Evolutionary conservation across 1,284 basidiomycete genomes (phyloP).

Genomic region (Moesziomyces sp.): DNA sequence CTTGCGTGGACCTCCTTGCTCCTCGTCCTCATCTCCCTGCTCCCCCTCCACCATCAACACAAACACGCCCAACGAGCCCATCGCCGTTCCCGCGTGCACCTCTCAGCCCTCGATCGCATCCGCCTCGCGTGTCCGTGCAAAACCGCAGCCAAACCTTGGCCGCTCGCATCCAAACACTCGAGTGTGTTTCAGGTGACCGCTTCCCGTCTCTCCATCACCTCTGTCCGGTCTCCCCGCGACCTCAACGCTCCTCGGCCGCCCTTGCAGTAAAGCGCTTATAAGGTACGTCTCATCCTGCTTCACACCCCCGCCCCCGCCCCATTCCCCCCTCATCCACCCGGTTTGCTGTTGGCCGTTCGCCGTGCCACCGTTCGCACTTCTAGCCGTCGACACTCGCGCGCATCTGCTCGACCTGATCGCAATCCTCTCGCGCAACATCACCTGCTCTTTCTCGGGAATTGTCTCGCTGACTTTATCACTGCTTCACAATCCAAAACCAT

Average conservation of each 20-base stretch:
- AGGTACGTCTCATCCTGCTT: no score
- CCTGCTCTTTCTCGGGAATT: no score
- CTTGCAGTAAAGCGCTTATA: background rate
- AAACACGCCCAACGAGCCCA: conserved; percentile 6
- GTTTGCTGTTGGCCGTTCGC: no score
- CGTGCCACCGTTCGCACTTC: no score
- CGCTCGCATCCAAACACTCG: conserved; percentile 1
- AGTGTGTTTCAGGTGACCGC: background rate
- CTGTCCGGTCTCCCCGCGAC: background rate
- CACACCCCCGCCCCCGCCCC: no score
- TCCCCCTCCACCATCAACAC: conserved; percentile 8
- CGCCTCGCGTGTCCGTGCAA: background rate
- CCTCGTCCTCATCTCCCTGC: conserved; percentile 4
- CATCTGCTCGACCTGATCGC: no score
- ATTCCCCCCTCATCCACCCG: no score
- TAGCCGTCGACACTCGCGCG: no score
- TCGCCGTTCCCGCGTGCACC: background rate
- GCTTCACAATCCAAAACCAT: conserved; percentile 12
- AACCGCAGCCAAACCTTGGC: background rate
- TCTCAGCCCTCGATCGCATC: background rate
- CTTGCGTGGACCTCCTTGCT: background rate
- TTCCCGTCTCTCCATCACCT: conserved; percentile 21
- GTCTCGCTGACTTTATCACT: conserved; percentile 13
- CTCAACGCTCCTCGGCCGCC: background rate
- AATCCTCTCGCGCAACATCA: no score